Evolutionary conservation across 352 stramenopile genomes (phyloP), one percentile per base, ranked within the genome.

Genomic region (Globisporangium acanthophoron): DNA sequence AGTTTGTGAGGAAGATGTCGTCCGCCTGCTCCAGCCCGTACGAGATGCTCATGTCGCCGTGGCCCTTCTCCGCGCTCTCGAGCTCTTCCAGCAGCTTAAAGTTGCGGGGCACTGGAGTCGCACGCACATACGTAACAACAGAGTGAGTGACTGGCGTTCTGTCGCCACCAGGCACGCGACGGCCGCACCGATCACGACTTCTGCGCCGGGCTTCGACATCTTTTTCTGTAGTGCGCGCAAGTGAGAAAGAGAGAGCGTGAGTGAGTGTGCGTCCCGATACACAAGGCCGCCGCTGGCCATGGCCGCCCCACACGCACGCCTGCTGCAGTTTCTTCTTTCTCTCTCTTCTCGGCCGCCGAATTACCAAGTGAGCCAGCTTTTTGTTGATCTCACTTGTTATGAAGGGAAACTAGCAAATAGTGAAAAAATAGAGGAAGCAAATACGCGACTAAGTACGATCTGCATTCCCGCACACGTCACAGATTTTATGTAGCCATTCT

Each of bases 1-100:
- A 99, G 69, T 98, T 95, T 65, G 91, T 97, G 61, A 99, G 85
- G 76, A 99, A 99, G 67, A 98, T 99, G 78, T 99, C 96, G 61
- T 97, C 93, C 50, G 81, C 82, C 69, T 98, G 90, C 58, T 98
- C 94, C 48, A 99, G 82, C 44, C 96, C 96, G 62, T 96, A 96
- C 73, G 85, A 96, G 55, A 97, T 96, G 74, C 86, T 97, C 86
- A 97, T 96, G 77, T 97, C 90, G 52, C 90, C 88, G 66, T 92
- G 85, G 33, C 90, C 90, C 72, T 97, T 97, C 67, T 97, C 90
- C 37, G 82, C 90, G 66, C 76, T 92, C 61, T 97, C 90, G 60
- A 97, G 73, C 72, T 97, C 90, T 69, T 97, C 90, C 61, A 97
- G 72, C 58, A 97, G 71, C 85, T 97, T 97, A 70, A 97, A 97